Evolutionary conservation across 495 filamentous ascomycete genomes (phyloP).

Genomic region (Bathelium albidoporum): DNA sequence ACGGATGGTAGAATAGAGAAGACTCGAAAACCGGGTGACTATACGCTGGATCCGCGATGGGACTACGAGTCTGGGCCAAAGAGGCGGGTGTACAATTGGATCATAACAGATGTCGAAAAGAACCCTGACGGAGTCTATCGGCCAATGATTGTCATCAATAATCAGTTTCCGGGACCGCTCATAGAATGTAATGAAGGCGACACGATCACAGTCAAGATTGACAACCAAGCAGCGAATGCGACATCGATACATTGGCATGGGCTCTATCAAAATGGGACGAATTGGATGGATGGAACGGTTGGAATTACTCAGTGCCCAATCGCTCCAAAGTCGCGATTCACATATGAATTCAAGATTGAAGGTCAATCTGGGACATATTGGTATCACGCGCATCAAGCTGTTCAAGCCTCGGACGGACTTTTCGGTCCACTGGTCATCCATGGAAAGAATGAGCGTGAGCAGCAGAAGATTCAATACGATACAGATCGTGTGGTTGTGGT

Average conservation of each 20-base stretch:
- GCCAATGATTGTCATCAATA: slow-evolving; percentile 22
- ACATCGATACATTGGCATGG: slow-evolving; percentile 23
- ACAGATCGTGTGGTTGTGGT: slow-evolving; percentile 46
- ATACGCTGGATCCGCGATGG: slow-evolving; percentile 39
- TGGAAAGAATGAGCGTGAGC: slow-evolving; percentile 33
- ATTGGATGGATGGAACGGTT: slow-evolving; percentile 22
- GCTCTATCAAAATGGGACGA: slow-evolving; percentile 21
- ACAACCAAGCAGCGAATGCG: slow-evolving; percentile 18
- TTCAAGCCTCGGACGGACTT: slow-evolving; percentile 40
- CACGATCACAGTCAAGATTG: slow-evolving; percentile 16
- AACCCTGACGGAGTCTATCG: slow-evolving; percentile 45
- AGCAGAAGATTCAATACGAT: slow-evolving; percentile 34
- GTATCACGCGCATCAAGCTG: slow-evolving; percentile 28
- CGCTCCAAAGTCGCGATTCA: slow-evolving; percentile 25
- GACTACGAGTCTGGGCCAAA: slow-evolving; percentile 33
- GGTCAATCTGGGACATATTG: slow-evolving; percentile 30
- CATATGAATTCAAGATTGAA: slow-evolving; percentile 26
- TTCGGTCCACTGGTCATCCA: slow-evolving; percentile 49
- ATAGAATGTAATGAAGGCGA: slow-evolving; percentile 23
- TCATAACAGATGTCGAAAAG: slow-evolving; percentile 37
- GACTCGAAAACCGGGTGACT: slow-evolving; percentile 21
- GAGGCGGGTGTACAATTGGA: slow-evolving; percentile 40
- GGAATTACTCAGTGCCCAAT: slow-evolving; percentile 25
- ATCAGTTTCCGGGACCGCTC: slow-evolving; percentile 19
- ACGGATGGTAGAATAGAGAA: neutral